phyloP scores from a whole-genome alignment of 805 yeast species.

The Tetrapisispora namnaoensis region DNA sequence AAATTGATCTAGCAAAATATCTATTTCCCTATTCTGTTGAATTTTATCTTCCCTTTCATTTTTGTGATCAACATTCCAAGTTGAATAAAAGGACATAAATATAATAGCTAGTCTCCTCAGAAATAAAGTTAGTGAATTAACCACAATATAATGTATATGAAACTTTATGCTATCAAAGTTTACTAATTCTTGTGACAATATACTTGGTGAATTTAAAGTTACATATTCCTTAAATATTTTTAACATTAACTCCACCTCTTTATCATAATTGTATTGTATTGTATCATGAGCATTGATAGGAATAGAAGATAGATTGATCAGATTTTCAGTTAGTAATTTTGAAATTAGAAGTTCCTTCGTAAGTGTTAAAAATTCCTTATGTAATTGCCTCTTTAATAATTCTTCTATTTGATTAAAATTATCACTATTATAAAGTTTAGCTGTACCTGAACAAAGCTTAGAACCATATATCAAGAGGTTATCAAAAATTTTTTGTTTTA shows the following conservation, averaged over 20 bases:
- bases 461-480: slow-evolving; percentile 6
- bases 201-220: neutral
- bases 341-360: slow-evolving; percentile 5
- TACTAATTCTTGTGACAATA: neutral
- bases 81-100: slow-evolving; percentile 9
- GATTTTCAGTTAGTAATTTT: neutral
- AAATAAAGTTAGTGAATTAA: slow-evolving; percentile 12
- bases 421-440: neutral
- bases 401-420: slow-evolving; percentile 4
- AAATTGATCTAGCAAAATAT: neutral
- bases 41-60: neutral
- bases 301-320: neutral
- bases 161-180: neutral
- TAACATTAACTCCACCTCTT: neutral
- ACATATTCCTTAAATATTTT: slow-evolving; percentile 3
- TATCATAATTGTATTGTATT: neutral
- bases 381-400: slow-evolving; percentile 12
- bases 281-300: neutral
- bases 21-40: neutral
- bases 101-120: slow-evolving; percentile 12
- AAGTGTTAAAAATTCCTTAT: slow-evolving; percentile 11
- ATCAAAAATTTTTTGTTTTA: slow-evolving; percentile 1
- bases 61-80: neutral
- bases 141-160: slow-evolving; percentile 7
- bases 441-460: neutral